Conservation (phyloP, 352 stramenopile genomes). For the Phytophthora boehmeriae region DNA sequence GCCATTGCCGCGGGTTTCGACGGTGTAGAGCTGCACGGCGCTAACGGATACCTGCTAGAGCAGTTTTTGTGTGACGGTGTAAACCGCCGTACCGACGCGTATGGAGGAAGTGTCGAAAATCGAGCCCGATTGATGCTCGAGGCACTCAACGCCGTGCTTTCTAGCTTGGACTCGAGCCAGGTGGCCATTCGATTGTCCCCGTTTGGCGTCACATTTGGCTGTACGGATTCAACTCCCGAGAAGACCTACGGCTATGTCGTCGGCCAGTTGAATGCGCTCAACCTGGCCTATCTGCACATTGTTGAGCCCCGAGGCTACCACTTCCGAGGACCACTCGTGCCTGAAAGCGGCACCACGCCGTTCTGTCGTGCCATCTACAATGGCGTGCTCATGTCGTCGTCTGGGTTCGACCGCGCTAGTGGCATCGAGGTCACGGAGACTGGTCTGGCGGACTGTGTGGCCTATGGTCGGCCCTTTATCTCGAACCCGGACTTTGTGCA, state of each 20-base stretch:
- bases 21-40: conserved; percentile 36
- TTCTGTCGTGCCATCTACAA: conserved; percentile 54
- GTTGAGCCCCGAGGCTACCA: conserved; percentile 57
- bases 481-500: conserved; percentile 69
- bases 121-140: conserved; percentile 71
- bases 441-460: conserved; percentile 51
- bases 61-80: conserved; percentile 39
- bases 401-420: conserved; percentile 46
- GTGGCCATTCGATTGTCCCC: conserved; percentile 50
- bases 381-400: conserved; percentile 57
- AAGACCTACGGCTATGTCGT: conserved; percentile 49
- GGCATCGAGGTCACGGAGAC: conserved; percentile 39
- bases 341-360: conserved; percentile 41
- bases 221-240: conserved; percentile 39
- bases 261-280: conserved; percentile 35
- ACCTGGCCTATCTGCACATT: conserved; percentile 61
- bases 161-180: conserved; percentile 38
- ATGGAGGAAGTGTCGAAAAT: conserved; percentile 83
- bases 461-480: conserved; percentile 70
- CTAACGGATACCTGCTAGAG: conserved; percentile 37
- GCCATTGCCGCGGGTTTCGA: conserved; percentile 36
- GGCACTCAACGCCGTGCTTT: conserved; percentile 56
- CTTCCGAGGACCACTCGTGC: conserved; percentile 32
- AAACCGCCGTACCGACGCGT: conserved; percentile 35
- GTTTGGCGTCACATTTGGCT: conserved; percentile 42